A percentile compares a stretch with the other conserved stretches of the same genome.
These are phyloP conservation scores for Lipomyces chichibuensis DNA, from an alignment of 805 yeast genomes.

Conservation along the genomic window DNA sequence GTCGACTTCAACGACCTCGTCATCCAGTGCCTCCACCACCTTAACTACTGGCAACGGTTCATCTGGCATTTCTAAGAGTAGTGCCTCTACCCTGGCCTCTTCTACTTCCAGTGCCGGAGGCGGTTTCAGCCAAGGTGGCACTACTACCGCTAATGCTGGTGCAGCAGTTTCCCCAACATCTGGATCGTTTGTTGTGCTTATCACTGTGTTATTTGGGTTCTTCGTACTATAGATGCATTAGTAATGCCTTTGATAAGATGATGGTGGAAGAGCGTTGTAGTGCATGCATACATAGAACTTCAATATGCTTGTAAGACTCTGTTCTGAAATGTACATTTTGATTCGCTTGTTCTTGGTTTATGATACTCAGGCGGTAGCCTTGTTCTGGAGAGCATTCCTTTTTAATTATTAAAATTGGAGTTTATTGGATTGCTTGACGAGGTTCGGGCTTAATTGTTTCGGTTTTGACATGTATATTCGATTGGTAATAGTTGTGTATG, in stretches of 20 bases:
- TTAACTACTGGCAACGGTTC: background rate
- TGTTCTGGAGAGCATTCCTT: background rate
- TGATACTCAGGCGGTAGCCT: background rate
- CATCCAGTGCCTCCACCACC: background rate
- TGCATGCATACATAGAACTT: background rate
- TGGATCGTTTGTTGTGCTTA: conserved; percentile 10
- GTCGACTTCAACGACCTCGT: background rate
- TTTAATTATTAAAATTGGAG: background rate
- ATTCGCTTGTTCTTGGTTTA: background rate
- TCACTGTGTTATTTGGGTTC: conserved; percentile 14
- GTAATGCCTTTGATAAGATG: background rate
- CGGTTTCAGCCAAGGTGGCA: conserved; percentile 11
- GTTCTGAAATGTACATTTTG: background rate
- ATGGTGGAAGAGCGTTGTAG: background rate
- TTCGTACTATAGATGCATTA: conserved; percentile 12
- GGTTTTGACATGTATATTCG: background rate
- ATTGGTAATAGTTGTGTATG: background rate
- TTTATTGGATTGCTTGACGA: background rate
- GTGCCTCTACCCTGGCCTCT: background rate
- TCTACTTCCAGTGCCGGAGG: background rate
- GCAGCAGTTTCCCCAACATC: conserved; percentile 6
- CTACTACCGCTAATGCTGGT: conserved; percentile 1
- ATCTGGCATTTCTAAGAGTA: background rate
- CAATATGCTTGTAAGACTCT: background rate
- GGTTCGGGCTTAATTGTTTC: background rate